A percentile compares a stretch with the other conserved stretches of the same genome.
Evolutionary conservation across 805 yeast genomes (phyloP).

Genomic region (Wickerhamomyces tratensis): DNA sequence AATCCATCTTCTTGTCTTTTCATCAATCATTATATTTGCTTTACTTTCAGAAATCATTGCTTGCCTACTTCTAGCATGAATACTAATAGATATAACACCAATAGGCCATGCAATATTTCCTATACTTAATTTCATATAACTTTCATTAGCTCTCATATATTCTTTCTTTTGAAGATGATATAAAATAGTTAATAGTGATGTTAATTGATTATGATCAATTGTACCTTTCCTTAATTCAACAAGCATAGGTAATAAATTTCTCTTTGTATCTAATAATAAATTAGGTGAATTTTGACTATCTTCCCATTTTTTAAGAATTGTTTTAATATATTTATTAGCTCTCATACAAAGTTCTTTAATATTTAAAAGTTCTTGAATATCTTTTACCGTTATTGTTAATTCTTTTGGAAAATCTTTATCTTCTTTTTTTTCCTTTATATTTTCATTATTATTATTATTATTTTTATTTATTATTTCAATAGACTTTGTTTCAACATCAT

Average conservation of each 20-base stretch:
- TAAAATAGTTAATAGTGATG: constrained; percentile 49
- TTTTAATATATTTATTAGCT: constrained; percentile 19
- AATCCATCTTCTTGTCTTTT: constrained; percentile 67
- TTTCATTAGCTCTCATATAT: constrained; percentile 47
- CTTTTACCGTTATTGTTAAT: no score
- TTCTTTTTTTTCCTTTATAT: no score
- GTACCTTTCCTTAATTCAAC: constrained; percentile 38
- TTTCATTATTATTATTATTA: no score
- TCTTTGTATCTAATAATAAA: constrained; percentile 36
- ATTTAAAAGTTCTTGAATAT: no score
- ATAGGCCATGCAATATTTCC: constrained; percentile 93
- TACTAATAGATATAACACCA: constrained; percentile 72
- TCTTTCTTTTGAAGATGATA: constrained; percentile 48
- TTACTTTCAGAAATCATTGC: constrained; percentile 44
- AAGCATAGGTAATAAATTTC: constrained; percentile 39
- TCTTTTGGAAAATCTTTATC: no score
- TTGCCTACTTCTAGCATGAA: constrained; percentile 65
- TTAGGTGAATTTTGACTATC: constrained; percentile 13
- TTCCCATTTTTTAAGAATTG: constrained; percentile 28
- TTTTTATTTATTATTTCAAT: no score
- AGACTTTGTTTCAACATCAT: no score
- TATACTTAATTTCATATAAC: constrained; percentile 66
- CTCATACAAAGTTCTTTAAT: constrained; percentile 9
- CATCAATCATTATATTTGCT: constrained; percentile 76
- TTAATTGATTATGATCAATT: constrained; percentile 31